Percentiles rank a stretch among this genome's conserved stretches.
These are phyloP conservation scores for Fonsecaea multimorphosa DNA, from an alignment of 2,329 filamentous ascomycete species.

Conservation along the genomic window DNA sequence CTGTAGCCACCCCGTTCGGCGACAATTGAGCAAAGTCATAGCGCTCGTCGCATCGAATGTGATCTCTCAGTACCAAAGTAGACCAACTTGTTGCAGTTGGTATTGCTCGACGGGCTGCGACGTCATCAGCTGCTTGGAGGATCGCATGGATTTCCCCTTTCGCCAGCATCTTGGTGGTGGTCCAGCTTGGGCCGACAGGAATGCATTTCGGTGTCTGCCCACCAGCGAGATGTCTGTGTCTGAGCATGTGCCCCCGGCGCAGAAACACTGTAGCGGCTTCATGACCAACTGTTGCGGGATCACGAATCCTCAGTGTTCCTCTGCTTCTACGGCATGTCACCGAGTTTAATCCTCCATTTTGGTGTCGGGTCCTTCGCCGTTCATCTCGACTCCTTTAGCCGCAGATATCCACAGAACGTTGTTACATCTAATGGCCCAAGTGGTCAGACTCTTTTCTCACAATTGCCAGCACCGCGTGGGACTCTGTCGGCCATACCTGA, in stretches of 20 bases:
- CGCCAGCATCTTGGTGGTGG: neutral
- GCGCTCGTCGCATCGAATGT: neutral
- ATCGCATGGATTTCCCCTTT: neutral
- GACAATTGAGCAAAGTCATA: neutral
- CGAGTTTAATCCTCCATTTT: conserved; percentile 40
- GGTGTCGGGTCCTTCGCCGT: conserved; percentile 37
- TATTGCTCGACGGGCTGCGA: neutral
- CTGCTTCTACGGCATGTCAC: neutral
- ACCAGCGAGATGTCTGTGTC: neutral
- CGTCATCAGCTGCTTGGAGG: neutral
- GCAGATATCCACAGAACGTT: conserved; percentile 92
- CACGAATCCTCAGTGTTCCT: neutral
- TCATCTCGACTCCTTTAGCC: conserved; percentile 59
- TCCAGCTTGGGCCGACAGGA: neutral
- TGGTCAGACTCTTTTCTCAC: conserved; percentile 6
- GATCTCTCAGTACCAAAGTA: neutral
- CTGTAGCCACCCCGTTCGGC: neutral
- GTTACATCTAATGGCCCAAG: conserved; percentile 68
- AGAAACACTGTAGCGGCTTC: neutral
- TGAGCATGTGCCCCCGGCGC: neutral
- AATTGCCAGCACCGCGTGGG: neutral
- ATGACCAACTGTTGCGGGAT: neutral
- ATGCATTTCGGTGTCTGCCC: neutral
- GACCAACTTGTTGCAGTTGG: neutral
- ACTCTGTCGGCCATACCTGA: conserved; percentile 66